Percentiles rank a stretch among this genome's conserved stretches.
phyloP scores from a whole-genome alignment of 345 rosid genomes.

The Gossypium turneri region DNA sequence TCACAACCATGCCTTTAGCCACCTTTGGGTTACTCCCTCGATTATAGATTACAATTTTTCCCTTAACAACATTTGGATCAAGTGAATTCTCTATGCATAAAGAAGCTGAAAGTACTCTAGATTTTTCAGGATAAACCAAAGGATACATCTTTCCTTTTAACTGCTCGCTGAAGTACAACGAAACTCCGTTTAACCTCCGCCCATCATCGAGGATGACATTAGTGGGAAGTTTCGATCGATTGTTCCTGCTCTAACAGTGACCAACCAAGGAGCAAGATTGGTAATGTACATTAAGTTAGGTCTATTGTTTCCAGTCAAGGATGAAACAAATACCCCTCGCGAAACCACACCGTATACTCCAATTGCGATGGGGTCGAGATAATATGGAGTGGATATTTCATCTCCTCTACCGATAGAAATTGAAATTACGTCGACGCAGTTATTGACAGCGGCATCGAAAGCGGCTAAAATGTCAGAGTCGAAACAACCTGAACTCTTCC shows the following conservation, averaged over 20 bases:
- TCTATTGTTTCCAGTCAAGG: slow-evolving; percentile 72
- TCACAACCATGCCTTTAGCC: slow-evolving; percentile 78
- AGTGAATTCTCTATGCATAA: slow-evolving; percentile 76
- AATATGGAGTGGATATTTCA: slow-evolving; percentile 65
- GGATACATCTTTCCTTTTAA: slow-evolving; percentile 59
- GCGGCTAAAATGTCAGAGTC: slow-evolving; percentile 84
- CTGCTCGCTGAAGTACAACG: slow-evolving; percentile 55
- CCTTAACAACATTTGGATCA: slow-evolving; percentile 51
- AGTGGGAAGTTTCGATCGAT: slow-evolving; percentile 70
- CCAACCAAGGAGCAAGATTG: slow-evolving; percentile 72
- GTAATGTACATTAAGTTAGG: slow-evolving; percentile 76
- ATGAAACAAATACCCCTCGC: slow-evolving; percentile 45
- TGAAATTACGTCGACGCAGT: slow-evolving; percentile 73
- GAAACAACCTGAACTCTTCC: slow-evolving; percentile 78
- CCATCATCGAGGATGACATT: slow-evolving; percentile 60
- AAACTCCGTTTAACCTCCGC: slow-evolving; percentile 54
- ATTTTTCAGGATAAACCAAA: slow-evolving; percentile 64
- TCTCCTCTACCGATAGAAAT: slow-evolving; percentile 79
- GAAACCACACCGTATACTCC: slow-evolving; percentile 63
- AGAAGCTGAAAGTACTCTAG: slow-evolving; percentile 54
- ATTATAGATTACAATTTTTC: slow-evolving; percentile 76
- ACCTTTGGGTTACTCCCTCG: slow-evolving; percentile 75
- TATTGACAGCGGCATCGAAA: slow-evolving; percentile 54
- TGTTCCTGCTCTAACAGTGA: slow-evolving; percentile 70
- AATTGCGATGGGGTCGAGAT: slow-evolving; percentile 81